phyloP scores from a whole-genome alignment of 2,329 filamentous ascomycete genomes.

The Fusarium hostae region DNA sequence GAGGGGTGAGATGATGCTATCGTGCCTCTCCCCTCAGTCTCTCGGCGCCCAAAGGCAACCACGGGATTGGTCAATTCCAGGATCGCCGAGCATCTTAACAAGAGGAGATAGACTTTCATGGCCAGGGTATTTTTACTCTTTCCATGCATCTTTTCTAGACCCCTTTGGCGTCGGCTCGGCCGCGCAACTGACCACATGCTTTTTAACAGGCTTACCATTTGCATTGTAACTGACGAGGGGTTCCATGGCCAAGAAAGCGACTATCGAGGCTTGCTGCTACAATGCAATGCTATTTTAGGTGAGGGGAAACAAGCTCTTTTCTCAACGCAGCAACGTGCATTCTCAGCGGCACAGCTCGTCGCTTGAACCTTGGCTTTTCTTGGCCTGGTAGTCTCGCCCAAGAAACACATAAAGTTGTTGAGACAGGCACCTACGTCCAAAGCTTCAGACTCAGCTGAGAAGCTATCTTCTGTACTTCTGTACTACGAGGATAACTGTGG shows the following conservation, averaged over 20 bases:
- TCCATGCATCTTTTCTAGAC: constrained; percentile 29
- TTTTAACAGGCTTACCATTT: constrained; percentile 30
- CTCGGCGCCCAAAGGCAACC: not conserved
- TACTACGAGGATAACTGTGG: not conserved
- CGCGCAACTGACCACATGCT: constrained; percentile 28
- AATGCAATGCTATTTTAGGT: not conserved
- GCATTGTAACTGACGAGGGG: constrained; percentile 18
- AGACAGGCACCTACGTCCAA: not conserved
- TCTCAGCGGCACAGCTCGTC: constrained; percentile 19
- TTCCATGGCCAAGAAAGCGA: constrained; percentile 13
- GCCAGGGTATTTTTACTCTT: constrained; percentile 11
- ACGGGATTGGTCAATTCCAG: constrained; percentile 27
- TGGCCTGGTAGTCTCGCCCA: not conserved
- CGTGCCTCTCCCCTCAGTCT: constrained; percentile 24
- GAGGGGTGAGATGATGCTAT: constrained; percentile 26
- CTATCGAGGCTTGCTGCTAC: not conserved
- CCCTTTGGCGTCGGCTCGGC: constrained; percentile 29
- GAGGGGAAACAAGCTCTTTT: constrained; percentile 33
- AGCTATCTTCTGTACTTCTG: not conserved
- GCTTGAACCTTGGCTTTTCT: constrained; percentile 6
- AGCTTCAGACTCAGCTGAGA: not conserved
- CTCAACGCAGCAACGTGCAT: constrained; percentile 20
- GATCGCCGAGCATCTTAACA: constrained; percentile 3
- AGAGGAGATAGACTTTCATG: constrained; percentile 3
- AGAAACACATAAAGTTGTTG: not conserved